These are phyloP conservation scores for Rosa rugosa DNA, from an alignment of 306 rosid species.

Conservation along the genomic window DNA sequence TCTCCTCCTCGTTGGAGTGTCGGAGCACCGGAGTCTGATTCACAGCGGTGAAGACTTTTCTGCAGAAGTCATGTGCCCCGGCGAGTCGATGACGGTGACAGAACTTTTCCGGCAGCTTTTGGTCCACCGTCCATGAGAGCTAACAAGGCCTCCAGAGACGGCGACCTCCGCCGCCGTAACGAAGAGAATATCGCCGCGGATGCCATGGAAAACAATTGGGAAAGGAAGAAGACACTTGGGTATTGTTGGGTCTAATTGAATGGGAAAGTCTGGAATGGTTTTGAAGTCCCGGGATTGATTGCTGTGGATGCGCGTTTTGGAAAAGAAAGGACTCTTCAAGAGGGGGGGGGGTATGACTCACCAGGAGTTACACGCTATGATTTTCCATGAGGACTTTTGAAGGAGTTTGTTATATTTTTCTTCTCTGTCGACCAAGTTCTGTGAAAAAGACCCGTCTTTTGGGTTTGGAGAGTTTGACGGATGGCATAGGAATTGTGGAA, in stretches of 20 bases:
- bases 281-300: background rate
- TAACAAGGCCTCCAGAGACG: conserved; percentile 77
- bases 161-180: conserved; percentile 87
- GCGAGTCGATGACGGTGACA: too few species aligned
- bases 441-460: conserved; percentile 44
- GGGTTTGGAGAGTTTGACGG: conserved; percentile 30
- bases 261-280: background rate
- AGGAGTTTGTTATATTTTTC: background rate
- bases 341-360: background rate
- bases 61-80: too few species aligned
- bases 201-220: conserved; percentile 35
- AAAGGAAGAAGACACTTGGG: too few species aligned
- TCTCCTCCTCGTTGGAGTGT: too few species aligned
- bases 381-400: background rate
- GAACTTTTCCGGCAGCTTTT: too few species aligned
- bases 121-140: conserved; percentile 63
- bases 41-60: too few species aligned
- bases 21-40: too few species aligned
- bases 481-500: background rate
- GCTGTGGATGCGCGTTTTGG: background rate
- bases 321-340: background rate
- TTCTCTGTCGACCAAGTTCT: conserved; percentile 30
- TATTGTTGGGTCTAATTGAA: too few species aligned
- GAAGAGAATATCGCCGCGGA: conserved; percentile 83
- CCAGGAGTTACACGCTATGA: background rate